These are phyloP conservation scores for Aquanectria penicillioides DNA, from an alignment of 2,329 filamentous ascomycete genomes.

Conservation along the genomic window DNA sequence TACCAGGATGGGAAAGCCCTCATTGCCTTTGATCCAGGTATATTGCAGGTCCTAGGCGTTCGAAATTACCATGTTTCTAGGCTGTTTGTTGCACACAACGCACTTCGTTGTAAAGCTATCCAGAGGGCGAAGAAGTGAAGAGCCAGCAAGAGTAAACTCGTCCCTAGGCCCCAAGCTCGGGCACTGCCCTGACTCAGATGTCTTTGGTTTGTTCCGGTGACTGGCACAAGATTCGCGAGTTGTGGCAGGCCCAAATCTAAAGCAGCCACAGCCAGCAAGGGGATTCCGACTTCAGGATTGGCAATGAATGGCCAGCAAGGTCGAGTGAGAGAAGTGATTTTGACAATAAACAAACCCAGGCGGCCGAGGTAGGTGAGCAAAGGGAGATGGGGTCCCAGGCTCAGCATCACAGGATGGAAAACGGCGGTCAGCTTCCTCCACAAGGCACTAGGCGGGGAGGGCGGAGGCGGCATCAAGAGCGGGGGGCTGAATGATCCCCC, in stretches of 20 bases:
- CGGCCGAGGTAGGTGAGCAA: slow-evolving; percentile 54
- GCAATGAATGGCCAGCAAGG: slow-evolving; percentile 78
- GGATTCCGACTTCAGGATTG: slow-evolving; percentile 71
- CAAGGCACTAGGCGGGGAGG: slow-evolving; percentile 45
- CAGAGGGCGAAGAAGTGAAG: slow-evolving; percentile 49
- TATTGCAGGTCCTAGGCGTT: not conserved
- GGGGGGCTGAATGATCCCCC: slow-evolving; percentile 48
- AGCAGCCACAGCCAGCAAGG: slow-evolving; percentile 74
- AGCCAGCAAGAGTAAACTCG: slow-evolving; percentile 44
- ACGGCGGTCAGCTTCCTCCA: slow-evolving; percentile 48
- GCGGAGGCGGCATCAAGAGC: slow-evolving; percentile 62
- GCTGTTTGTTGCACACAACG: slow-evolving; percentile 43
- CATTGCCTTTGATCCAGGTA: not conserved
- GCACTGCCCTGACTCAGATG: slow-evolving; percentile 26
- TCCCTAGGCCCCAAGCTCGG: slow-evolving; percentile 44
- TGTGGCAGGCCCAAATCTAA: slow-evolving; percentile 66
- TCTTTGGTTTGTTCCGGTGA: slow-evolving; percentile 22
- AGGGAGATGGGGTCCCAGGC: slow-evolving; percentile 43
- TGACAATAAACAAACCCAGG: slow-evolving; percentile 72
- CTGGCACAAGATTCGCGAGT: slow-evolving; percentile 17
- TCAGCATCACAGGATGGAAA: slow-evolving; percentile 44
- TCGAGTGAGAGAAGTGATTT: slow-evolving; percentile 71
- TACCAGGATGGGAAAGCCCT: not conserved
- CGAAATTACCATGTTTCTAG: slow-evolving; percentile 43
- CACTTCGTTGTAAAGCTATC: slow-evolving; percentile 47